Base-by-base conservation (phyloP, 345 rosid species). In the Noccaea caerulescens region DNA sequence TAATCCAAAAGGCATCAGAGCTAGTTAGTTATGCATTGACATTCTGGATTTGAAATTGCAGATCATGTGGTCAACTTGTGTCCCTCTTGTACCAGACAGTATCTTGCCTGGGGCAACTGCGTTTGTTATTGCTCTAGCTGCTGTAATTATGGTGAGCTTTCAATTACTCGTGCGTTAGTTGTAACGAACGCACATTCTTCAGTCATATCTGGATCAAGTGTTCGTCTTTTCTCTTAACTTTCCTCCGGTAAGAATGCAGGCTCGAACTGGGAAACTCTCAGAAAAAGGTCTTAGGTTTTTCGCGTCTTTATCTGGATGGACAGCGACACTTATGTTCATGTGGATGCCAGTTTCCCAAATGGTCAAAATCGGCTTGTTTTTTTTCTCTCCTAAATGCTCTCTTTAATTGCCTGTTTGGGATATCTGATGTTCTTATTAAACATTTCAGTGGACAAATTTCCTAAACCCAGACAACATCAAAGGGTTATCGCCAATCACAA, bases 11-110 rank as follows among this genome's bases (percentile, higher is more conserved):
- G 66, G 27, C n/a, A 38, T 32, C 8, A 58, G 60, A 47, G 45
- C 7, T 30, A 25, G 51, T 47, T 44, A 20, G 42, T 63, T 32
- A 14, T 30, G 38, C 43, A 6, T 11, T 70, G 7, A 58, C 41
- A 23, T 64, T 59, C n/a, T 51, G 43, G 47, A 10, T n/a, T 56
- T 47, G 45, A 66, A 43, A 63, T 16, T 46, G 51, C 86, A 93
- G 96, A 84, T 90, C 60, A 88, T 90, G 88, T 93, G 98, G 98
- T 88, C 93, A 34, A 93, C 97, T 50, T 93, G 90, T 80, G 91
- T 90, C 8, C 93, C 97, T 12, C 80, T 75, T 77, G 60, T 93
- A 66, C 97, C 97, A 20, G 74, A 72, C 47, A 82, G 85, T 72
- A 80, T 83, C 68, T 61, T 87, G 82, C 98, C 97, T 9, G 91